phyloP scores from a whole-genome alignment of 2,329 filamentous ascomycete genomes.

The Ophiocordyceps polyrhachis-furcata region DNA sequence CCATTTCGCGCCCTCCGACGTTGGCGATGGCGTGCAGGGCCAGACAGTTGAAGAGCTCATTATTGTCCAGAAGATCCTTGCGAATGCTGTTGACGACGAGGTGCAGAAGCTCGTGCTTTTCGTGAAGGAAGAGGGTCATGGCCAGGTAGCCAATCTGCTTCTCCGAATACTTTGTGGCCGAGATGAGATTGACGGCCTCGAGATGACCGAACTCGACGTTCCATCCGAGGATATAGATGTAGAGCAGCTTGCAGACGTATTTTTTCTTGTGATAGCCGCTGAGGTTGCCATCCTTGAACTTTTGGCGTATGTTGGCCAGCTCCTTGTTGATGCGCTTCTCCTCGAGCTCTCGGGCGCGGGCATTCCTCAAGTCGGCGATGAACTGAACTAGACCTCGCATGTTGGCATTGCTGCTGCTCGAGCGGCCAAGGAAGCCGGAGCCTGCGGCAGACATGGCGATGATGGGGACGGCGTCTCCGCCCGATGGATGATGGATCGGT shows the following conservation, averaged over 20 bases:
- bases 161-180: slow-evolving; percentile 91
- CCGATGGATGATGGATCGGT: not conserved
- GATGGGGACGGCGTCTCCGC: slow-evolving; percentile 3
- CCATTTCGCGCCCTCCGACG: slow-evolving; percentile 92
- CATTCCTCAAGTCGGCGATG: slow-evolving; percentile 91
- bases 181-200: slow-evolving; percentile 95
- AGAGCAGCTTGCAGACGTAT: slow-evolving; percentile 99
- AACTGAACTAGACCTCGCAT: slow-evolving; percentile 88
- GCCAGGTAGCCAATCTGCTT: slow-evolving; percentile 98
- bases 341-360: slow-evolving; percentile 82
- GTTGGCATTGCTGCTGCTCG: slow-evolving; percentile 44
- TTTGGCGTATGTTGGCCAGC: slow-evolving; percentile 91
- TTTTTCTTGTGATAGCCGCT: slow-evolving; percentile 99
- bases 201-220: slow-evolving; percentile 98
- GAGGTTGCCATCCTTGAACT: slow-evolving; percentile 89
- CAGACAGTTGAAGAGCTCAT: slow-evolving; percentile 94
- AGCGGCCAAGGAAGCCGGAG: slow-evolving; percentile 46
- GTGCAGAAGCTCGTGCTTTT: slow-evolving; percentile 89
- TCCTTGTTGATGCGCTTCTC: slow-evolving; percentile 99
- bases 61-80: slow-evolving; percentile 85
- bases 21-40: slow-evolving; percentile 96
- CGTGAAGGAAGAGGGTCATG: slow-evolving; percentile 91
- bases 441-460: slow-evolving; percentile 35
- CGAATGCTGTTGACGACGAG: slow-evolving; percentile 96
- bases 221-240: slow-evolving; percentile 98